Conservation (phyloP, 1,284 basidiomycete genomes). For the Apiotrichum mycotoxinovorans region DNA sequence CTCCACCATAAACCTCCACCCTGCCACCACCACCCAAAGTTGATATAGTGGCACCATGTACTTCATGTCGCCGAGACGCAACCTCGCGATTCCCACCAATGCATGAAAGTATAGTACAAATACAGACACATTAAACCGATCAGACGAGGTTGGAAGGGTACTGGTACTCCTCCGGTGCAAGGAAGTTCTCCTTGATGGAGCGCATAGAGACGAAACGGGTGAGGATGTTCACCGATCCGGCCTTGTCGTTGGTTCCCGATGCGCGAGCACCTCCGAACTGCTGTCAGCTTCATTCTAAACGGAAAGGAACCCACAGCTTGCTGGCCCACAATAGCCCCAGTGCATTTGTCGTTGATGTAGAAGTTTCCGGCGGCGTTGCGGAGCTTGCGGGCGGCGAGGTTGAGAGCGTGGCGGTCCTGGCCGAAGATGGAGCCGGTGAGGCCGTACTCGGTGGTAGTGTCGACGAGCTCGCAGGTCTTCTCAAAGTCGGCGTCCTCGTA, state of each 20-base stretch:
- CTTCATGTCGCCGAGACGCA: too few relatives aligned
- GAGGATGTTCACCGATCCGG: conserved; percentile 85
- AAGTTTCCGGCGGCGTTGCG: conserved; percentile 72
- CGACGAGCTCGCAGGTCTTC: conserved; percentile 79
- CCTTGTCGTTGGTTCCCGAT: conserved; percentile 97
- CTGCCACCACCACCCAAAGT: too few relatives aligned
- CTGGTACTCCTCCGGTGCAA: conserved; percentile 66
- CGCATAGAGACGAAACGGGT: conserved; percentile 83
- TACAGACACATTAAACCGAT: not conserved
- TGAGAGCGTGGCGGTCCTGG: conserved; percentile 69
- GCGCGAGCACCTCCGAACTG: conserved; percentile 84
- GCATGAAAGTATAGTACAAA: too few relatives aligned
- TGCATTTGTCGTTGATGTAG: conserved; percentile 86
- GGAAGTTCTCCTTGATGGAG: conserved; percentile 95
- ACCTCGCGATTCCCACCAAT: too few relatives aligned
- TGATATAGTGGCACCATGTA: too few relatives aligned
- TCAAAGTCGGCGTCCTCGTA: conserved; percentile 82
- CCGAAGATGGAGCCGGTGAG: conserved; percentile 90
- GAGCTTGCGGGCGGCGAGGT: conserved; percentile 70
- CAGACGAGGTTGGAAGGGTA: conserved; percentile 83
- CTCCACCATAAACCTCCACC: too few relatives aligned
- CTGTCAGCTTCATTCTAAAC: not conserved
- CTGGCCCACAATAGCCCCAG: conserved; percentile 91
- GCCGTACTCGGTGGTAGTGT: conserved; percentile 82
- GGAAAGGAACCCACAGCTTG: conserved; percentile 80